Base-by-base conservation (phyloP, 352 stramenopile species). In the Phytophthora fragariaefolia region DNA sequence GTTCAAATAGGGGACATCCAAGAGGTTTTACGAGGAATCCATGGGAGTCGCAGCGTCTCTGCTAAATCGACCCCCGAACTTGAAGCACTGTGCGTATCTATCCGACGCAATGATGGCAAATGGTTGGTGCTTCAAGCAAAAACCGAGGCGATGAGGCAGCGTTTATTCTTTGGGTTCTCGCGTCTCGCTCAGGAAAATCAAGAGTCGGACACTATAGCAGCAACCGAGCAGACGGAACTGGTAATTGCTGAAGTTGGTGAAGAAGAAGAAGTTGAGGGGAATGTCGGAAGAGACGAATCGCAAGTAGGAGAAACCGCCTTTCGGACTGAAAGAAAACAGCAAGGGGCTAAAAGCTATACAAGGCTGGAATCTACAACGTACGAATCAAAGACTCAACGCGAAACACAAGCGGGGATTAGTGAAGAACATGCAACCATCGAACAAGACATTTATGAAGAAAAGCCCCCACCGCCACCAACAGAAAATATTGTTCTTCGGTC, bases 121-220 rank as follows among this genome's bases (percentile, higher is more conserved):
- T 74, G 63, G 12, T 32, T 92, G 15, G 71, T 80, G 7, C 71
- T 92, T 3, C 79, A 89, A 43, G 77, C 82, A 1, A 85, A 80
- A 18, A 75, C 84, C 38, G 77, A 83, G 28, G 49, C 62, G 6
- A 71, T 67, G 59, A 73, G 76, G 1, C 71, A 89, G 48, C 76
- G 79, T 0, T 45, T 92, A 7, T 82, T 73, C 47, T 28, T 85
- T 0, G 82, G 84, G 0, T 92, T 92, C 38, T 81, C 71, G 0
- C 68, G 71, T 1, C 74, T 89, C 20, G 71, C 71, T 15, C 38
- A 63, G n/a, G 82, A 91, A 26, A 85, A 87, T 7, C 55, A 71
- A 17, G 22, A 57, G 5, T 45, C 51, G 15, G 32, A 67, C n/a
- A 22, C 50, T 53, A 10, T 17, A 27, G 30, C 12, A 6, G 34